phyloP scores from a whole-genome alignment of 1,284 basidiomycete species.

The Cutaneotrichosporon sp. region DNA sequence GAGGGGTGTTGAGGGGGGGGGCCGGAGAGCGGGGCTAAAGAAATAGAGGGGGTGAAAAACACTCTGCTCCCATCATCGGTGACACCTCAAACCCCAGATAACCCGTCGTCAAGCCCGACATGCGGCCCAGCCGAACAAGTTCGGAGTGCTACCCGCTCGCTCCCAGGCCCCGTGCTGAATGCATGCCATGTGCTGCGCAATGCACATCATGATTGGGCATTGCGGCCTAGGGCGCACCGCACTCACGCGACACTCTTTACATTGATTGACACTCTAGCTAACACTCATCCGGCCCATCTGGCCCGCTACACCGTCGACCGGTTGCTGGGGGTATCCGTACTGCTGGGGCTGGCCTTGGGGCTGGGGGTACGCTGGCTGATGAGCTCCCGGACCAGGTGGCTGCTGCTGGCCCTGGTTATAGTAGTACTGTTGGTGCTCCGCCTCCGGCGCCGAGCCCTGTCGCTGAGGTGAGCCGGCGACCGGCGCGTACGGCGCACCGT shows the following conservation, averaged over 20 bases:
- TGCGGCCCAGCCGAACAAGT: too few species aligned
- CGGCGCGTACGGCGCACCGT: constrained; percentile 20
- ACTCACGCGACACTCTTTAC: not conserved
- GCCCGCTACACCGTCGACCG: constrained; percentile 17
- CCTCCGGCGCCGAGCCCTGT: constrained; percentile 32
- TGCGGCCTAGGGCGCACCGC: too few species aligned
- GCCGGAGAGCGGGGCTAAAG: too few species aligned
- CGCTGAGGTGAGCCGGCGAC: constrained; percentile 21
- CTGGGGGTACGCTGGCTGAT: constrained; percentile 2
- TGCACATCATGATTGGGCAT: too few species aligned
- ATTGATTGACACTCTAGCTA: not conserved
- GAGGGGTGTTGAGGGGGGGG: too few species aligned
- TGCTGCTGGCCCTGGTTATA: constrained; percentile 34
- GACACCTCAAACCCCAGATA: too few species aligned
- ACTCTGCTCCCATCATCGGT: too few species aligned
- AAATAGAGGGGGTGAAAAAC: too few species aligned
- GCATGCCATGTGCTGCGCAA: too few species aligned
- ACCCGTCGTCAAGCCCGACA: too few species aligned
- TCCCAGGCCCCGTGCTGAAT: too few species aligned
- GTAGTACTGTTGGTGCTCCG: constrained; percentile 35
- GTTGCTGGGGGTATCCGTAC: constrained; percentile 15
- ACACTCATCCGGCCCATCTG: constrained; percentile 39
- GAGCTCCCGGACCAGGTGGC: constrained; percentile 8
- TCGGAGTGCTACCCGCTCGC: too few species aligned
- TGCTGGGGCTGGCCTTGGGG: constrained; percentile 16